Evolutionary conservation across 305 asterid species (phyloP).

Genomic region (Plantago rigida): DNA sequence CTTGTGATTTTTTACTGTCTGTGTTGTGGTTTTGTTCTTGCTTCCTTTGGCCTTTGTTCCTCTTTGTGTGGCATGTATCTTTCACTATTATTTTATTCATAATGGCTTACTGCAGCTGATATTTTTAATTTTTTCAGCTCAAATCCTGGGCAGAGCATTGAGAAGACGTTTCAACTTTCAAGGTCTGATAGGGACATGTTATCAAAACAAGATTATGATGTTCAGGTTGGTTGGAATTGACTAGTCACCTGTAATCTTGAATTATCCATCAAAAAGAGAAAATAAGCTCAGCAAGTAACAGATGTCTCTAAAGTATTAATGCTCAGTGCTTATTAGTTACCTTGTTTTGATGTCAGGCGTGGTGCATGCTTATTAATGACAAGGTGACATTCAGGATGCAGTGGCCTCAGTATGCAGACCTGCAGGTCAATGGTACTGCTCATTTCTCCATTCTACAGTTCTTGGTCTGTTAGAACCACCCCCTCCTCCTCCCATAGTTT

Average conservation of each 20-base stretch:
- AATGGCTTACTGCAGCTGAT: slow-evolving; percentile 13
- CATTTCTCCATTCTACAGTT: slow-evolving; percentile 20
- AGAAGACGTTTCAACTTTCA: slow-evolving; percentile 78
- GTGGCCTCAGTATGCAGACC: slow-evolving; percentile 95
- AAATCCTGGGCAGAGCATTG: slow-evolving; percentile 74
- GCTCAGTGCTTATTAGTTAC: not conserved
- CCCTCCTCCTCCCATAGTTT: too few species aligned
- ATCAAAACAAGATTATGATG: slow-evolving; percentile 72
- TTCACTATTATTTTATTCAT: slow-evolving; percentile 9
- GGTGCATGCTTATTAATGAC: slow-evolving; percentile 99
- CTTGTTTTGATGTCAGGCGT: slow-evolving; percentile 41
- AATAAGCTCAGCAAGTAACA: too few species aligned
- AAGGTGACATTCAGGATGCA: slow-evolving; percentile 97
- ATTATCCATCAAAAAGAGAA: not conserved
- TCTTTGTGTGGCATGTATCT: slow-evolving; percentile 1
- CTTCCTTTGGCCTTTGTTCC: slow-evolving; percentile 15
- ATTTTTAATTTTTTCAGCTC: slow-evolving; percentile 42
- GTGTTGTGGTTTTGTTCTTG: not conserved
- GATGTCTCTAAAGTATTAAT: too few species aligned
- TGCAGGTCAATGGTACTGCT: slow-evolving; percentile 81
- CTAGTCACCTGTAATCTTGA: slow-evolving; percentile 12
- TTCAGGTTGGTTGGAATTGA: slow-evolving; percentile 56
- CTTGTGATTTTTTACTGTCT: not conserved
- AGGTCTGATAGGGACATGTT: slow-evolving; percentile 77
- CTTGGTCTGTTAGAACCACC: slow-evolving; percentile 15